These are phyloP conservation scores for Harrya chromipes DNA, from an alignment of 768 basidiomycete species.

Conservation along the genomic window DNA sequence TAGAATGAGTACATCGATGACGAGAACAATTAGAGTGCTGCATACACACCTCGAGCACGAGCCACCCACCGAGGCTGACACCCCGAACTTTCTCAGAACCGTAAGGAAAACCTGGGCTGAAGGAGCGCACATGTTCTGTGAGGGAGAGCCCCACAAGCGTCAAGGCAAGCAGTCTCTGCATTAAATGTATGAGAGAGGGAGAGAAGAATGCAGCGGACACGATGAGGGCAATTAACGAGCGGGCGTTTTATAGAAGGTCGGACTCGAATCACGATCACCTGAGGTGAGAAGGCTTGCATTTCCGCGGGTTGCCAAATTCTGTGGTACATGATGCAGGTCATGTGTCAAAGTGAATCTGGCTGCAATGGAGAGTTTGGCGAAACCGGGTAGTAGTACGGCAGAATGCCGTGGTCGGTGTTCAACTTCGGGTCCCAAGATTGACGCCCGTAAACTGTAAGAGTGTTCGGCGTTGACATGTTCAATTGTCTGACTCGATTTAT, in stretches of 20 bases:
- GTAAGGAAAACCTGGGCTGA: conserved; percentile 65
- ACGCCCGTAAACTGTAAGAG: neutral
- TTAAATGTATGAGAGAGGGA: conserved; percentile 47
- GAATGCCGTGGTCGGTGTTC: neutral
- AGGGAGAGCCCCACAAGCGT: conserved; percentile 30
- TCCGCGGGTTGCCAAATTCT: neutral
- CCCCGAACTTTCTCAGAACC: conserved; percentile 74
- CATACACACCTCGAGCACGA: conserved; percentile 46
- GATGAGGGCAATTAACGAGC: neutral
- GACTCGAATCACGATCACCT: conserved; percentile 1
- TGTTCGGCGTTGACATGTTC: neutral
- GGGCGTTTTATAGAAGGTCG: conserved; percentile 17
- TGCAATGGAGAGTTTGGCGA: neutral
- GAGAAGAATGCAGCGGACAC: conserved; percentile 39
- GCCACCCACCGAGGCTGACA: conserved; percentile 77
- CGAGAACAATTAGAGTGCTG: neutral
- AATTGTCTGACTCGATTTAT: conserved; percentile 2
- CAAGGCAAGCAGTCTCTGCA: conserved; percentile 10
- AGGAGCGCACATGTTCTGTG: conserved; percentile 24
- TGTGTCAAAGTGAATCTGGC: neutral
- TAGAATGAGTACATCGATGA: conserved; percentile 39
- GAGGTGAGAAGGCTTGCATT: conserved; percentile 5
- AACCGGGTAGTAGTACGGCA: no score
- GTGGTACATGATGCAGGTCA: neutral
- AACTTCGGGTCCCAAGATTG: neutral